A percentile compares a stretch with the other conserved stretches of the same genome.
Evolutionary conservation across 1,139 yeast species (phyloP).

Genomic region (Yamadazyma triangularis): DNA sequence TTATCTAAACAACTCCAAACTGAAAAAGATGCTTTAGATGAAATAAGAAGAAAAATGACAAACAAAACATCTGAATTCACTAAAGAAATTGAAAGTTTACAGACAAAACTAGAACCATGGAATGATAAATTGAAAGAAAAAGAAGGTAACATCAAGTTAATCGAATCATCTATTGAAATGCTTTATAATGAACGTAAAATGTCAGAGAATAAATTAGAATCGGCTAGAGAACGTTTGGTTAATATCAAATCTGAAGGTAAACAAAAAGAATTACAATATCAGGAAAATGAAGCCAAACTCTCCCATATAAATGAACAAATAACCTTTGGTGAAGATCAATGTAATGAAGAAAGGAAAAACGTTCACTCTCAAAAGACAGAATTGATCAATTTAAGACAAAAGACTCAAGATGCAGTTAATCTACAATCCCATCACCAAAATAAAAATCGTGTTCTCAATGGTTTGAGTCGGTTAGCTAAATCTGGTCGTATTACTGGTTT

Average conservation of each 20-base stretch:
- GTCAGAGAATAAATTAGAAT: constrained; percentile 42
- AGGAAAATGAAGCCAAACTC: constrained; percentile 40
- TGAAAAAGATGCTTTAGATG: constrained; percentile 57
- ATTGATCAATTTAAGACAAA: constrained; percentile 55
- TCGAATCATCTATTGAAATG: constrained; percentile 62
- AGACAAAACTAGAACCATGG: constrained; percentile 80
- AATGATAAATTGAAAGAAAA: constrained; percentile 62
- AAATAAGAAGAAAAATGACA: constrained; percentile 62
- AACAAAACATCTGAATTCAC: constrained; percentile 69
- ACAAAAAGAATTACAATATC: constrained; percentile 44
- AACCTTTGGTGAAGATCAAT: constrained; percentile 54
- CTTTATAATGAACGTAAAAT: constrained; percentile 45
- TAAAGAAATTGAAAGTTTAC: constrained; percentile 57
- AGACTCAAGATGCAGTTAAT: constrained; percentile 60
- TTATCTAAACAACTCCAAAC: constrained; percentile 41
- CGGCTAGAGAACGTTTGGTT: constrained; percentile 43
- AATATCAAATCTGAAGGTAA: constrained; percentile 51
- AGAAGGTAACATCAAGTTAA: constrained; percentile 61
- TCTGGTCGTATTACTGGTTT: constrained; percentile 86
- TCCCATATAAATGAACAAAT: constrained; percentile 51
- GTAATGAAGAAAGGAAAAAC: constrained; percentile 42
- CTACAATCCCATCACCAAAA: constrained; percentile 57
- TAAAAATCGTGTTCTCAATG: constrained; percentile 68
- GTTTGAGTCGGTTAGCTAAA: constrained; percentile 63
- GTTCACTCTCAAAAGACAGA: constrained; percentile 51